Conservation (phyloP, 805 yeast species). For the Teunomyces atbi region DNA sequence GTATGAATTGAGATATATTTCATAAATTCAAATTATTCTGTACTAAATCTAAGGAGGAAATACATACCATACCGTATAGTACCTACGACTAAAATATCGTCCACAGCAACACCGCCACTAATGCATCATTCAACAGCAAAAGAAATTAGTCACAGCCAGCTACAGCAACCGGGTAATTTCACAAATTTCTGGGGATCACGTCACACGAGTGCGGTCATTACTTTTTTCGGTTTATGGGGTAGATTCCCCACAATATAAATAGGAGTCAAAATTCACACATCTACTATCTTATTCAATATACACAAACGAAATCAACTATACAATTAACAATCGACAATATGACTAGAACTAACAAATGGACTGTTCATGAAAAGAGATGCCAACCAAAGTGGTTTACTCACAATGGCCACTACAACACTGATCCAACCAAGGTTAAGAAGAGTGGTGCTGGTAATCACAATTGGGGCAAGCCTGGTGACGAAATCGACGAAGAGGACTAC, state of each 20-base stretch:
- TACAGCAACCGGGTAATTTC: background rate
- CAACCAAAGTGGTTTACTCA: slow-evolving; percentile 77
- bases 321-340: slow-evolving; percentile 27
- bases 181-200: background rate
- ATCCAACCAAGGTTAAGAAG: slow-evolving; percentile 77
- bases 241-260: slow-evolving; percentile 6
- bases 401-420: slow-evolving; percentile 63
- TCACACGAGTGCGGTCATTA: slow-evolving; percentile 1
- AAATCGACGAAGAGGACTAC: slow-evolving; percentile 54
- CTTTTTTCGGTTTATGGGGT: slow-evolving; percentile 1
- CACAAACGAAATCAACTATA: background rate
- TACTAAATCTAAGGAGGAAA: too few species aligned
- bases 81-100: too few species aligned
- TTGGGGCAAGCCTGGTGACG: slow-evolving; percentile 87
- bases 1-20: too few species aligned
- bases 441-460: slow-evolving; percentile 83
- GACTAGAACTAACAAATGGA: slow-evolving; percentile 83
- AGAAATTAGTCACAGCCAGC: background rate
- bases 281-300: background rate
- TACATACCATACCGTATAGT: too few species aligned
- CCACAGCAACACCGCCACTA: background rate
- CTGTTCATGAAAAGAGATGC: slow-evolving; percentile 57
- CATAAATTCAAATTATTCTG: too few species aligned
- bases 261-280: background rate
- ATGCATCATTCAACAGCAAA: background rate